Base-by-base conservation (phyloP, 345 rosid genomes). In the Stellera chamaejasme region DNA sequence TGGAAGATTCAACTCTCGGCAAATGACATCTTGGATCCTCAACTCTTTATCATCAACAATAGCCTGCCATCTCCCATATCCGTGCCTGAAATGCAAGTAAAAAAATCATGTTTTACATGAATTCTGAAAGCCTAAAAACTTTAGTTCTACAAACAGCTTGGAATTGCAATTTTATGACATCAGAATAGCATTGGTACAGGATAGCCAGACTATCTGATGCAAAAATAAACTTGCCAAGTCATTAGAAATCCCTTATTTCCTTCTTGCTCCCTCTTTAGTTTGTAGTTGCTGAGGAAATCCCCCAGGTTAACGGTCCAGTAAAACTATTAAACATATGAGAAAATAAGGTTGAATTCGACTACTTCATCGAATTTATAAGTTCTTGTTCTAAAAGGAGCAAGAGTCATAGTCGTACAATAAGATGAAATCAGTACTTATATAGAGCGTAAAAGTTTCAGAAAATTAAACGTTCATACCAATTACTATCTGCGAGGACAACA, bases 21-120 rank as follows among this genome's bases (percentile, higher is more conserved):
- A 87, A 60, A 94, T 87, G 66, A 85, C 62, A 66, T 90, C 96
- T 71, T 81, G 97, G 61, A 94, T 69, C 76, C 69, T 79, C 82
- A 87, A 67, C 64, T 82, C 99, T 75, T 79, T 90, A 72, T 94
- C 97, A 74, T 94, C 97, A 65, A 87, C 87, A 65, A 94, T 90
- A 39, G 97, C 96, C 79, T 90, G 99, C 99, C 99, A 90, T 74
- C 97, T 82, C 72, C 99, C 99, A 49, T 90, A 94, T 43, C 99
- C 99, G 73, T 94, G 99, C 87, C 99, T 94, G 54, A 54, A 53
- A 59, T 67, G 49, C 48, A 28, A 36, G 43, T 42, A 39, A 45
- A 36, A 54, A 50, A 43, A 57, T 58, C 9, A 32, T 32, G 39
- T 32, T 19, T 25, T 43, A 27, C 43, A 32, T 16, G 48, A 8